Evolutionary conservation across 2,329 filamentous ascomycete genomes (phyloP), one percentile per base, ranked within the genome.

Genomic region (Chrysosporium queenslandicum): DNA sequence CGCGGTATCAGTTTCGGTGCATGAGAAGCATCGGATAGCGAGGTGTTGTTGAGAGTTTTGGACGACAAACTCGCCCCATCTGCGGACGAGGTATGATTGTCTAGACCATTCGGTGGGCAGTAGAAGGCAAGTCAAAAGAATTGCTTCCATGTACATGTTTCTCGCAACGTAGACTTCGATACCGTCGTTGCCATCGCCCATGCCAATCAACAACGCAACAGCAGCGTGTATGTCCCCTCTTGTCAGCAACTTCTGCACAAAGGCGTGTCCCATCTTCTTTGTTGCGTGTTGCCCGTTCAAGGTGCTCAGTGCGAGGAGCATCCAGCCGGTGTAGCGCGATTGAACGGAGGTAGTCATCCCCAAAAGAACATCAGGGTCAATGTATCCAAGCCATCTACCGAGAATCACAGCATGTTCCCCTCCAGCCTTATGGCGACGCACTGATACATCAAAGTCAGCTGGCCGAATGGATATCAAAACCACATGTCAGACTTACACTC

Each of bases 321-420:
- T 96, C 92, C 92, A 98, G 68, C 97, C 92, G 0, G 87, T 87
- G 2, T 86, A 88, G 8, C 88, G 91, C 78, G 92, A 90, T n/a
- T 87, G 85, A 59, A 91, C 82, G 0, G 88, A 85, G 40, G 81
- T 73, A 34, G 82, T 71, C 73, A 84, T 86, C 2, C 86, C 81
- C 9, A 82, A 78, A 79, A 95, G 86, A 37, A 88, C 78, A 61
- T 95, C 88, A 0, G 84, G 78, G 54, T 88, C 83, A 34, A 87
- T 81, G 56, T 95, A 86, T 12, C 90, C 89, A 0, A 98, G 78
- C 92, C 92, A 98, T 68, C 94, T 94, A 1, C 87, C 79, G 3
- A 98, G 77, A 36, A 97, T 77, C 48, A 97, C 86, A 11, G 86
- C 82, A 56, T 81, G 85, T 1, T 87, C 79, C 4, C 88, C 91